Base-by-base conservation (phyloP, 768 basidiomycete genomes). In the Lyophyllum decastes region DNA sequence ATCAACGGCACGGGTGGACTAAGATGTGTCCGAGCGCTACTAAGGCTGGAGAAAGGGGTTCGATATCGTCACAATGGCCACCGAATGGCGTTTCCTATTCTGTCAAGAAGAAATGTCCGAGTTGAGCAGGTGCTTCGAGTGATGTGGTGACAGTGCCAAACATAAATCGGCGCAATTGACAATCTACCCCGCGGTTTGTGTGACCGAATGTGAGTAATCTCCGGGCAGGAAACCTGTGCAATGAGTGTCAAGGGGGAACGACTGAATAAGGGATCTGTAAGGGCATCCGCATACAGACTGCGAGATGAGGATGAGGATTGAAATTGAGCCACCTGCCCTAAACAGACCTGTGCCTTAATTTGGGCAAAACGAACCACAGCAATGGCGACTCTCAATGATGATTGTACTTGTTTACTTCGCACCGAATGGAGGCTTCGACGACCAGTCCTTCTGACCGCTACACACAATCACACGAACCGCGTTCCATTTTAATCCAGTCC, bases 1-100 rank as follows among this genome's bases (percentile, higher is more conserved):
- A 70, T 74, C 68, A 72, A 69, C 59, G 54, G 58, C 62, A 63
- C 58, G 59, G 58, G 54, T 35, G 48, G 52, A 47, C 40, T 35
- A 48, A 54, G 25, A 48, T 47, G 57, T 60, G 50, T 56, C 58
- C 57, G 60, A 51, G 52, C 43, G 48, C 52, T 46, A 41, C 61
- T 30, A 4, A 30, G 30, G 5, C 10, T 30, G 30, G 30, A 64
- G 63, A 69, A 68, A 65, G 64, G 66, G 64, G 64, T 61, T 57
- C 22, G 26, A 48, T 59, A 24, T 9, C 49, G 52, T 53, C 52
- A 53, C 52, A 43, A 56, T 51, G 27, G 19, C 26, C 27, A 48
- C 27, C 24, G 17, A 48, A 4, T 6, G 21, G 24, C 27, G 5
- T 38, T 57, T 40, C 58, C 58, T 54, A 40, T 59, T 57, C 44